Conservation (phyloP, 2,329 filamentous ascomycete genomes). For the Microdochium trichocladiopsis region DNA sequence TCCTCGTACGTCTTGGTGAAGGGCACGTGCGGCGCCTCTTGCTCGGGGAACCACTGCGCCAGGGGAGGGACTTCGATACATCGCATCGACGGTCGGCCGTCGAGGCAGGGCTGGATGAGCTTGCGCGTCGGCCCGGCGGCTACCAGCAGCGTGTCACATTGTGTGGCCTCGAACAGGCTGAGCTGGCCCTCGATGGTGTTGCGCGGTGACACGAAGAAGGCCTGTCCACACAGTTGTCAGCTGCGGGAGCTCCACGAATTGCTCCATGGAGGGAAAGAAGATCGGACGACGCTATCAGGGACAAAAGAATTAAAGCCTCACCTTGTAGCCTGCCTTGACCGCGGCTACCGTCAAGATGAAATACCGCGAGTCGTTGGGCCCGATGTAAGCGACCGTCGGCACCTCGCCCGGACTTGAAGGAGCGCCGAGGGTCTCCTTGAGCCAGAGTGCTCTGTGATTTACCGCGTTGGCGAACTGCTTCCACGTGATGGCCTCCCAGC, state of each 20-base stretch:
- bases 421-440: slow-evolving; percentile 19
- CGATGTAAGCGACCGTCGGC: slow-evolving; percentile 37
- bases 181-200: not conserved
- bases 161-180: not conserved
- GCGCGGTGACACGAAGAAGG: slow-evolving; percentile 3
- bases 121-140: not conserved
- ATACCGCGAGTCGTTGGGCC: slow-evolving; percentile 25
- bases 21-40: not conserved
- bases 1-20: not conserved
- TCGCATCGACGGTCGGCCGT: not conserved
- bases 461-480: slow-evolving; percentile 29
- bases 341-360: slow-evolving; percentile 13
- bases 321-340: slow-evolving; percentile 23
- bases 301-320: slow-evolving; percentile 11
- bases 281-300: too few relatives aligned
- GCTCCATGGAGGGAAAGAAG: not conserved
- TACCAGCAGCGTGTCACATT: not conserved
- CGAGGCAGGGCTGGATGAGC: not conserved
- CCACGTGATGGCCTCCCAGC: slow-evolving; percentile 30
- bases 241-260: not conserved
- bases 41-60: not conserved
- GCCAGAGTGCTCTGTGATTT: slow-evolving; percentile 27
- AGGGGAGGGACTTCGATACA: not conserved
- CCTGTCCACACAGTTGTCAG: not conserved
- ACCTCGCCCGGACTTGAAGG: slow-evolving; percentile 12